Evolutionary conservation across 768 basidiomycete genomes (phyloP).

Genomic region (Mycena kentingensis): DNA sequence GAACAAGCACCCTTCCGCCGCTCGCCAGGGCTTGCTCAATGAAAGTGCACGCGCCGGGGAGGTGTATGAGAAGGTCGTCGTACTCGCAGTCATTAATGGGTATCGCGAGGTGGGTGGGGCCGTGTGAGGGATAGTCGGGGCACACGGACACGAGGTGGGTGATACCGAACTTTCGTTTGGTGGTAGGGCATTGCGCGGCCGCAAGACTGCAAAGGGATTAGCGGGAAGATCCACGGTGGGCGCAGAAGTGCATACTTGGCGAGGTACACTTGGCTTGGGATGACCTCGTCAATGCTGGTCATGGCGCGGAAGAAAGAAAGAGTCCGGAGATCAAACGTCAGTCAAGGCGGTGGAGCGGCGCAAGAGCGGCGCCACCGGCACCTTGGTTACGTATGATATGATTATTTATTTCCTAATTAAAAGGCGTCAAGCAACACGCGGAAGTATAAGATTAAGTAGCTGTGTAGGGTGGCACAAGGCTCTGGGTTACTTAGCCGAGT

Average conservation of each 20-base stretch:
- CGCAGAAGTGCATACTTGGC: conserved; percentile 43
- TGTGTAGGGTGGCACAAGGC: too few relatives aligned
- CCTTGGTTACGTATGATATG: too few relatives aligned
- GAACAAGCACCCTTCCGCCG: conserved; percentile 64
- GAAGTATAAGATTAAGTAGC: too few relatives aligned
- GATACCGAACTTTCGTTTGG: conserved; percentile 38
- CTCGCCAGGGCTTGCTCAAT: conserved; percentile 57
- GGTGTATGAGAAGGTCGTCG: conserved; percentile 61
- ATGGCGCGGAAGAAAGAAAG: too few relatives aligned
- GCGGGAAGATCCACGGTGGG: neutral
- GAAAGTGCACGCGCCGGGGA: conserved; percentile 60
- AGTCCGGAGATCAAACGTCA: too few relatives aligned
- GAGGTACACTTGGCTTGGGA: conserved; percentile 42
- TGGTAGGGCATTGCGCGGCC: conserved; percentile 36
- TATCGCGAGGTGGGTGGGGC: conserved; percentile 42
- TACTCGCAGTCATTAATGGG: conserved; percentile 49
- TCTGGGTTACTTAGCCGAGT: too few relatives aligned
- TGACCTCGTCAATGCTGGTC: conserved; percentile 38
- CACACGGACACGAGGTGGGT: conserved; percentile 63
- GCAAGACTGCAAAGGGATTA: conserved; percentile 33
- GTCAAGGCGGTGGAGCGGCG: too few relatives aligned
- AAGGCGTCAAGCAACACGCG: too few relatives aligned
- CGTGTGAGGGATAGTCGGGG: conserved; percentile 50
- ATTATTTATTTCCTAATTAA: too few relatives aligned
- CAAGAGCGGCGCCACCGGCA: too few relatives aligned